These are phyloP conservation scores for Plasmodium adleri DNA, from an alignment of 169 alveolate species.

Conservation along the genomic window DNA sequence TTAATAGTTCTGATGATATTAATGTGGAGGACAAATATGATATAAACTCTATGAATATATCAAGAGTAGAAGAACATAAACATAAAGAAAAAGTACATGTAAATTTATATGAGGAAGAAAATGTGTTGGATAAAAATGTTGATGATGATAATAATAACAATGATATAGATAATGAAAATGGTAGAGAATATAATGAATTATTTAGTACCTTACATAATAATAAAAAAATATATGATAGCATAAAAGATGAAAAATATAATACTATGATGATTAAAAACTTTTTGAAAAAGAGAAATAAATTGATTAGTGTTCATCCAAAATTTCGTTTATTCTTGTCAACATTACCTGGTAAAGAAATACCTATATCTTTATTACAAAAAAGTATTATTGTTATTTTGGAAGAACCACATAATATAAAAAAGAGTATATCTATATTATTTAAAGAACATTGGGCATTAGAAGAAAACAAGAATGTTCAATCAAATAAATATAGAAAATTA, in stretches of 20 bases:
- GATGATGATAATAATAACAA: not conserved
- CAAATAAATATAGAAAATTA: slow-evolving; percentile 79
- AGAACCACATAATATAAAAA: slow-evolving; percentile 88
- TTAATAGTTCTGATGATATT: slow-evolving; percentile 23
- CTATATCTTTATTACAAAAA: slow-evolving; percentile 95
- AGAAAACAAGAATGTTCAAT: slow-evolving; percentile 74
- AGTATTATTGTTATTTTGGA: slow-evolving; percentile 95
- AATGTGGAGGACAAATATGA: not conserved
- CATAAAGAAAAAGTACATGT: not conserved
- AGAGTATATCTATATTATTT: slow-evolving; percentile 59
- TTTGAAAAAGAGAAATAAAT: slow-evolving; percentile 72
- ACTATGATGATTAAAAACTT: not conserved
- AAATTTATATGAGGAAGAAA: not conserved
- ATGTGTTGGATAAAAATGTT: not conserved
- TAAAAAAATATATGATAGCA: not conserved
- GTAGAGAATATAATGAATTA: not conserved
- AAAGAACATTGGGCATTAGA: slow-evolving; percentile 75
- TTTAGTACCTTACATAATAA: not conserved
- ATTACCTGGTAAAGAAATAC: slow-evolving; percentile 95
- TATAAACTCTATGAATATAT: not conserved
- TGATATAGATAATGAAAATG: not conserved
- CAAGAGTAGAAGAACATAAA: not conserved
- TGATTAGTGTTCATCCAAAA: slow-evolving; percentile 90
- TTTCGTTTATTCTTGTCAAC: slow-evolving; percentile 96
- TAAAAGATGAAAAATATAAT: slow-evolving; percentile 23